phyloP scores from a whole-genome alignment of 257 asterid species.

The Lantana camara region DNA sequence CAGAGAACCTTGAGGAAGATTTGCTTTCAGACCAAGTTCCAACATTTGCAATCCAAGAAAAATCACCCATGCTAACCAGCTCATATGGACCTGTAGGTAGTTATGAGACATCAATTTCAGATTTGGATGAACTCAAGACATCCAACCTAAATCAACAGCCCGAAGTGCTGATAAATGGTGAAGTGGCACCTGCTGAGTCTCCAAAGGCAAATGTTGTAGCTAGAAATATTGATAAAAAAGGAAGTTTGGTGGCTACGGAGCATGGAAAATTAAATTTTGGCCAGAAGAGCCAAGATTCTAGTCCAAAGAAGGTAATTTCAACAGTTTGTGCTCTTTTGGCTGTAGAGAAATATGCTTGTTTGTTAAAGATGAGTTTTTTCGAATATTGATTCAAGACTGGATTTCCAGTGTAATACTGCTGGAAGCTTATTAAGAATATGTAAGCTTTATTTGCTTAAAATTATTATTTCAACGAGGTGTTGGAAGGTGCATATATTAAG shows the following conservation, averaged over 20 bases:
- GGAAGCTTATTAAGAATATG: background rate
- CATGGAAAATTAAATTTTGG: conserved; percentile 54
- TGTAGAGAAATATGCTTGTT: background rate
- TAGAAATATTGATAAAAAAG: conserved; percentile 53
- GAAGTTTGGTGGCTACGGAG: conserved; percentile 49
- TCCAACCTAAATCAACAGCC: conserved; percentile 46
- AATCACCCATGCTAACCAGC: conserved; percentile 41
- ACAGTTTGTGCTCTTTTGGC: conserved; percentile 5
- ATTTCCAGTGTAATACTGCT: conserved; percentile 7
- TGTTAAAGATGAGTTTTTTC: background rate
- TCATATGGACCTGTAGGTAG: conserved; percentile 40
- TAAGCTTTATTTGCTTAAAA: conserved; percentile 1
- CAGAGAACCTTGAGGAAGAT: conserved; percentile 51
- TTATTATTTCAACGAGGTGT: background rate
- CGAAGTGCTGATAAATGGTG: conserved; percentile 53
- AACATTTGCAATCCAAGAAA: conserved; percentile 70
- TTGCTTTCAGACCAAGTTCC: conserved; percentile 65
- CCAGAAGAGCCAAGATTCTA: conserved; percentile 54
- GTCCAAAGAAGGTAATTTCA: conserved; percentile 64
- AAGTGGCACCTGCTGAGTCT: conserved; percentile 49
- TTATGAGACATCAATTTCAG: conserved; percentile 44
- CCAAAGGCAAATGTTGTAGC: conserved; percentile 39
- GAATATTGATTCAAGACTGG: background rate
- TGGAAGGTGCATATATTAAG: background rate
- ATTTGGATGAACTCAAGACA: conserved; percentile 34